These are phyloP conservation scores for Chamaenerion angustifolium DNA, from an alignment of 345 rosid genomes.

Conservation along the genomic window DNA sequence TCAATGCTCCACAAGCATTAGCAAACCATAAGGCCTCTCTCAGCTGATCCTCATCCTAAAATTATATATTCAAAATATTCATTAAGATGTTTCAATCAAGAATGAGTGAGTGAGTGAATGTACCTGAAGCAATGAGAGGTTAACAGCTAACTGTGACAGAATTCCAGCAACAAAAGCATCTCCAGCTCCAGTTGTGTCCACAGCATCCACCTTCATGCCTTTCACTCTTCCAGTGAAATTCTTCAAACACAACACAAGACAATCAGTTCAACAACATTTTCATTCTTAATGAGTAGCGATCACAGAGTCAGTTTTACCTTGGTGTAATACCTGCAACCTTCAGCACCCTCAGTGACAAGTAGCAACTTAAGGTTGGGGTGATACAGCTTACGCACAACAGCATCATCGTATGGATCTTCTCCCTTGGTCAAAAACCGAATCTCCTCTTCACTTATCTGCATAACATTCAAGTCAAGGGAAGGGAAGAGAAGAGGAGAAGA, in stretches of 20 bases:
- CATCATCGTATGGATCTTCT: constrained; percentile 85
- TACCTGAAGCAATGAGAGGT: constrained; percentile 83
- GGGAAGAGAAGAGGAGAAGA: no score
- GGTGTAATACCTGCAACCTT: constrained; percentile 90
- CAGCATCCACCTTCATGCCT: constrained; percentile 65
- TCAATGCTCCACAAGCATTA: constrained; percentile 86
- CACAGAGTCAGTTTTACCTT: constrained; percentile 21
- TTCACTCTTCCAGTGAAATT: constrained; percentile 66
- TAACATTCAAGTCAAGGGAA: constrained; percentile 3
- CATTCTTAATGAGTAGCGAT: no score
- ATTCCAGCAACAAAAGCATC: constrained; percentile 95
- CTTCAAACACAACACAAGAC: constrained; percentile 14
- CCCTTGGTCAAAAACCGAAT: constrained; percentile 70
- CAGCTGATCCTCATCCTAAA: constrained; percentile 53
- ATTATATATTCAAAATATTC: not conserved
- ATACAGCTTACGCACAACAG: constrained; percentile 55
- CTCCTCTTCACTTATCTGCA: constrained; percentile 87
- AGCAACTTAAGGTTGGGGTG: constrained; percentile 77
- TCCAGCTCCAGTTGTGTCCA: constrained; percentile 96
- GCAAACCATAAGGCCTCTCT: constrained; percentile 73
- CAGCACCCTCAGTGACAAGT: constrained; percentile 76
- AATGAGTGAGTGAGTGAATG: not conserved
- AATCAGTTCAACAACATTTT: not conserved
- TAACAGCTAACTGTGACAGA: constrained; percentile 44
- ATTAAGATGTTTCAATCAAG: no score